phyloP scores from a whole-genome alignment of 495 filamentous ascomycete species.

The Xylaria flabelliformis region DNA sequence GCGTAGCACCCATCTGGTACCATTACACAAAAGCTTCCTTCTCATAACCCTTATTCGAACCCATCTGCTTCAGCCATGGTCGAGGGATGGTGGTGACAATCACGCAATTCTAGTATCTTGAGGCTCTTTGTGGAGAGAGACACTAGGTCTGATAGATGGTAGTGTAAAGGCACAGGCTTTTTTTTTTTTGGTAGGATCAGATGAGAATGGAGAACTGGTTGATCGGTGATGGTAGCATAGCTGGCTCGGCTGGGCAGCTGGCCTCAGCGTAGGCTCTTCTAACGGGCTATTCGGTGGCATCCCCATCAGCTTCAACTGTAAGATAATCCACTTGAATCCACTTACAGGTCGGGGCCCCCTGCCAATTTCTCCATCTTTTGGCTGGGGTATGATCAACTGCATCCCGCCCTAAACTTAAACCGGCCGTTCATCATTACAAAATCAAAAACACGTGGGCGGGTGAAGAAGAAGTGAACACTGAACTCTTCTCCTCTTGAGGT shows the following conservation, averaged over 20 bases:
- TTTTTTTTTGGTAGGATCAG: not conserved
- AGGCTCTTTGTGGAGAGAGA: slow-evolving; percentile 15
- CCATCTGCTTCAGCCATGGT: not conserved
- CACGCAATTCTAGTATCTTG: not conserved
- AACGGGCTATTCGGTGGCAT: not conserved
- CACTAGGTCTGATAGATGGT: not conserved
- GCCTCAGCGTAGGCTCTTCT: not conserved
- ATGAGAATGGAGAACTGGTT: not conserved
- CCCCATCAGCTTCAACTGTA: not conserved
- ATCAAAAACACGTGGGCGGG: not conserved
- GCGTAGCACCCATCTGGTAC: not conserved
- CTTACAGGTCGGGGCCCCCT: not conserved
- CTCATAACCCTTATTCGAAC: not conserved
- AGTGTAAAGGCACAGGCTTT: not conserved
- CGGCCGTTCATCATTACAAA: not conserved
- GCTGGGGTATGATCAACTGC: slow-evolving; percentile 11
- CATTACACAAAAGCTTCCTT: not conserved
- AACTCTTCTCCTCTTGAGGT: not conserved
- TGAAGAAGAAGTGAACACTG: not conserved
- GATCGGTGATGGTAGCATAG: not conserved
- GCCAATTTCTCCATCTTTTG: not conserved
- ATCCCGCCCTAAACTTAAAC: slow-evolving; percentile 16
- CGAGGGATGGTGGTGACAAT: not conserved
- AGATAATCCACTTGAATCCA: not conserved
- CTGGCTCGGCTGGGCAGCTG: not conserved